Evolutionary conservation across 371 early-diverging fungal genomes (phyloP).

Genomic region (Syncephalastrum racemosum): DNA sequence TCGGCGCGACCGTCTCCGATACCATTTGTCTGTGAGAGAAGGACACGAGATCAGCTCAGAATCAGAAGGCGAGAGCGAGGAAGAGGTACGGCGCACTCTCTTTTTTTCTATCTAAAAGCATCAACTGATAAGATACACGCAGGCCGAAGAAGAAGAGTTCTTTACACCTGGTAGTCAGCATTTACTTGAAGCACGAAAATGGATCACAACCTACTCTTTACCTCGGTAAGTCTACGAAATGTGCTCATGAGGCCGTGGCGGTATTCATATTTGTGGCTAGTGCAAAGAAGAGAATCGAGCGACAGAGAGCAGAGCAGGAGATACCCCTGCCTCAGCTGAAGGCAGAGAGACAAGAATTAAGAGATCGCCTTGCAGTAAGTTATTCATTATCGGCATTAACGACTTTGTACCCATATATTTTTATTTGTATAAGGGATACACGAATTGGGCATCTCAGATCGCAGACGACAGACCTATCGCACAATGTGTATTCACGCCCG

Average conservation of each 20-base stretch:
- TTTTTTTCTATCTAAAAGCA: no score
- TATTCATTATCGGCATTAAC: no score
- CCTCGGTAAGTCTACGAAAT: slow-evolving; percentile 53
- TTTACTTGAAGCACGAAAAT: slow-evolving; percentile 68
- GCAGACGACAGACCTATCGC: slow-evolving; percentile 91
- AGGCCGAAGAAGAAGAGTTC: slow-evolving; percentile 71
- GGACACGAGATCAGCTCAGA: slow-evolving; percentile 45
- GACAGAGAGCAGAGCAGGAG: slow-evolving; percentile 68
- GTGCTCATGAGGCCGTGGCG: neutral
- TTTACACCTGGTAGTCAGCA: slow-evolving; percentile 79
- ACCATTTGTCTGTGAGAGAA: slow-evolving; percentile 62
- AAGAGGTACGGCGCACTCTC: slow-evolving; percentile 20
- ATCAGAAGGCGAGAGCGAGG: slow-evolving; percentile 48
- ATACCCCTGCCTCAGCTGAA: slow-evolving; percentile 74
- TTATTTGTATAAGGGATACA: slow-evolving; percentile 50
- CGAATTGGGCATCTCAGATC: slow-evolving; percentile 81
- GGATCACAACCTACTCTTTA: slow-evolving; percentile 79
- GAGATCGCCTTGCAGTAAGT: no score
- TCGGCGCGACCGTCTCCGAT: slow-evolving; percentile 82
- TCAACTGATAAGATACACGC: no score
- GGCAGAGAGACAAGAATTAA: slow-evolving; percentile 74
- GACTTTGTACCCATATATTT: neutral
- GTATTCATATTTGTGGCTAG: slow-evolving; percentile 31
- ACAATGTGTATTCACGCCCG: slow-evolving; percentile 79
- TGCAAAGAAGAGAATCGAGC: slow-evolving; percentile 69